Base-by-base conservation (phyloP, 1,284 basidiomycete genomes). In the Ceratobasidium sp. region DNA sequence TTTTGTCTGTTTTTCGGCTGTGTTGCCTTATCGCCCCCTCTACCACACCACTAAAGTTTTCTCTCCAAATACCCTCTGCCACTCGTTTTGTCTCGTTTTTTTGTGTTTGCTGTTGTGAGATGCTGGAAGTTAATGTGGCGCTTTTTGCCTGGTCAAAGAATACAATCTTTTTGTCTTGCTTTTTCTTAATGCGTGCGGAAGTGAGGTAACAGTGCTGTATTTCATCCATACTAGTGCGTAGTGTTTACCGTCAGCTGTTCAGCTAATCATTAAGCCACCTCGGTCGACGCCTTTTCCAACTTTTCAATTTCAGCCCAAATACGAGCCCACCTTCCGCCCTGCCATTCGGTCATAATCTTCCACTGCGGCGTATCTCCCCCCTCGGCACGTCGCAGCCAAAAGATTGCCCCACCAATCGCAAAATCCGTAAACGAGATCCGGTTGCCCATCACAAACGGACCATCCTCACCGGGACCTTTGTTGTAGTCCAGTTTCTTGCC, bases 311-410 rank as follows among this genome's bases (percentile, higher is more conserved):
- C 72, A 18, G 64, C 40, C 72, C 72, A 75, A 1, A 75, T 53
- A 6, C 53, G 44, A 10, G n/a, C 72, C 72, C 72, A 75, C 33
- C 72, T 75, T 9, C 72, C 72, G 3, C 61, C 61, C 23, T 75
- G 60, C 72, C 72, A 75, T n/a, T n/a, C n/a, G 12, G 60, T 60
- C 3, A 75, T 42, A 7, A 75, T 15, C 39, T 75, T 61, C 33
- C 53, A 18, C 61, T 64, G 6, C 61, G 44, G 12, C 42, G 46
- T 61, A 6, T 66, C 61, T 15, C 20, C 58, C 1, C 72, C 72
- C 26, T 75, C 72, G 3, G n/a, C 61, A 23, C 72, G 72, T 12
- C 61, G 72, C 15, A 75, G 72, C 72, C 72, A 75, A 2, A 75
- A 26, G 33, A 75, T 39, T 5, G 66, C 5, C 33, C 46, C 42